Evolutionary conservation across 2,329 filamentous ascomycete genomes (phyloP).

Genomic region (Diplodia corticola): DNA sequence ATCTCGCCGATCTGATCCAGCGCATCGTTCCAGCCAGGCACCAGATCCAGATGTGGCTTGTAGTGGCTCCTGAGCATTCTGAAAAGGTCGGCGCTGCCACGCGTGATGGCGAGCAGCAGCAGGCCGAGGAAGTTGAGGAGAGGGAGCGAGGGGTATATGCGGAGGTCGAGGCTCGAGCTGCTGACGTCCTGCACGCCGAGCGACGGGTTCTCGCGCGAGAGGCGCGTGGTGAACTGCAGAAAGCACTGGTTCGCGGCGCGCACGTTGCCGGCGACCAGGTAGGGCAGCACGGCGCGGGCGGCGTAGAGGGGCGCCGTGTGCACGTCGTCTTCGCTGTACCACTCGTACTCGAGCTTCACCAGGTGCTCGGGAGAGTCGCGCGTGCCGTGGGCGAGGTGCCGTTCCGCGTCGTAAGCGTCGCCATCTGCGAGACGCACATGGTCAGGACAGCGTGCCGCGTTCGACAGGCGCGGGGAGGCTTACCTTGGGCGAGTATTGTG

Average conservation of each 20-base stretch:
- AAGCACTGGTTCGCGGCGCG: constrained; percentile 84
- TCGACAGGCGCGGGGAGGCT: constrained; percentile 13
- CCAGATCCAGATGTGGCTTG: constrained; percentile 72
- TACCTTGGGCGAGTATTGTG: constrained; percentile 78
- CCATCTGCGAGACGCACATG: constrained; percentile 58
- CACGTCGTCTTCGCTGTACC: constrained; percentile 87
- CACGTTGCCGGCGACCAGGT: constrained; percentile 86
- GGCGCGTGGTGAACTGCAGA: constrained; percentile 69
- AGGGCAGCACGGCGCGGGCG: constrained; percentile 84
- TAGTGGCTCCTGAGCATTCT: constrained; percentile 82
- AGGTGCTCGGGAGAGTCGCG: constrained; percentile 82
- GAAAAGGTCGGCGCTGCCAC: constrained; percentile 73
- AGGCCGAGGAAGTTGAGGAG: constrained; percentile 91
- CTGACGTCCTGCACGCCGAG: constrained; percentile 81
- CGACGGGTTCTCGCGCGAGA: constrained; percentile 59
- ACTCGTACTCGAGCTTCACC: constrained; percentile 82
- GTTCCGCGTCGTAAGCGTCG: constrained; percentile 89
- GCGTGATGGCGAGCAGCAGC: constrained; percentile 78
- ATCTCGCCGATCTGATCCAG: constrained; percentile 89
- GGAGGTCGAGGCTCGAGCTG: constrained; percentile 62
- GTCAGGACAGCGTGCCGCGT: not conserved
- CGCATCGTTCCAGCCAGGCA: constrained; percentile 73
- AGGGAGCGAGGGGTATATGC: constrained; percentile 87
- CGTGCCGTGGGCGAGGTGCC: constrained; percentile 84
- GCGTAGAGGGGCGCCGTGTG: constrained; percentile 86